Base-by-base conservation (phyloP, 192 early-diverging fungal genomes). In the Entomortierella lignicola region DNA sequence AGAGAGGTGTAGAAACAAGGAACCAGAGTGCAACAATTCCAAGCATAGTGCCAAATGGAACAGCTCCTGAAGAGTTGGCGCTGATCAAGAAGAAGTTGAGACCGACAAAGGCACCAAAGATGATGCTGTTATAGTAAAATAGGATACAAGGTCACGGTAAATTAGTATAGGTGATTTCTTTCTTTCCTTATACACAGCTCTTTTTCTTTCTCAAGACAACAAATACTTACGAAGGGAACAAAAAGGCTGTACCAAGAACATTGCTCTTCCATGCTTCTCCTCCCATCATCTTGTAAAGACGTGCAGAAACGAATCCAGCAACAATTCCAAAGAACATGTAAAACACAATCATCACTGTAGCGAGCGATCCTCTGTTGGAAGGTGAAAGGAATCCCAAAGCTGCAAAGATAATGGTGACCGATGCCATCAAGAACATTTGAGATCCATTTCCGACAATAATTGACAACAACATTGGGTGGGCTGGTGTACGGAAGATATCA, bases 381-480 rank as follows among this genome's bases (percentile, higher is more conserved):
- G 90, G 91, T 31, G 96, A 98, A 48, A 99, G 87, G 89, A 99
- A 99, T 21, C 97, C 97, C 47, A 99, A 90, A n/a, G 95, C 88
- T 17, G 97, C 97, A 91, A 99, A 97, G 0, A 92, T 89, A 37
- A 94, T 85, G 7, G 92, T 91, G 21, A 90, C 84, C 29, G 87
- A 81, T 18, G 90, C 85, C 91, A 94, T 92, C 75, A 84, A 88
- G 54, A 93, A 85, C 69, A 94, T 86, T 77, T 94, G 93, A 31
- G 91, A 80, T 65, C 97, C 97, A 63, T 91, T 96, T 26, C 97
- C 97, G 29, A 94, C 74, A 41, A 95, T 85, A 15, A 95, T 93
- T 0, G 94, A 83, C 29, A 99, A 82, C 51, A 93, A 79, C 65
- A 91, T 90, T 51, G 90, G 84, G 37, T 90, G 88, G 27, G 86